Percentiles rank a stretch among this genome's conserved stretches.
Conservation (phyloP, 768 basidiomycete species). For the Leucosporidium scottii region DNA sequence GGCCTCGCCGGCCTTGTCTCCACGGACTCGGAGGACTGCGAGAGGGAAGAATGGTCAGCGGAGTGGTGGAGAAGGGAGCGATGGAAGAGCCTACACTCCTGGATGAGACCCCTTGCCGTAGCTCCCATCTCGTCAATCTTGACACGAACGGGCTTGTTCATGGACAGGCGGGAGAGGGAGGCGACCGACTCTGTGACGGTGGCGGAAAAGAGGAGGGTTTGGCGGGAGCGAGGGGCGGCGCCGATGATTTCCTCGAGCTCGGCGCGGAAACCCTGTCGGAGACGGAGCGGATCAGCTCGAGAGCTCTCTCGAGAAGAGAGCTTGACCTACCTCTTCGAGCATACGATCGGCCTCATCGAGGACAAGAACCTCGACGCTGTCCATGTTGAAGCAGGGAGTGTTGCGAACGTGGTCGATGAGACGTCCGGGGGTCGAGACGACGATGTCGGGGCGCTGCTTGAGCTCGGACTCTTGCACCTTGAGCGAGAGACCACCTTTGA, state of each 20-base stretch:
- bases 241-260: conserved; percentile 90
- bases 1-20: conserved; percentile 47
- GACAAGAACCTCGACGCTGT: conserved; percentile 84
- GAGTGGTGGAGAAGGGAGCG: neutral
- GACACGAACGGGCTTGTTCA: conserved; percentile 85
- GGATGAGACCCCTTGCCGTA: conserved; percentile 75
- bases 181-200: conserved; percentile 98
- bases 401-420: conserved; percentile 96
- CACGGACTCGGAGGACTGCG: conserved; percentile 61
- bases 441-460: conserved; percentile 79
- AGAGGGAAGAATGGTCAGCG: neutral
- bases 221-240: conserved; percentile 53
- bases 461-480: conserved; percentile 83
- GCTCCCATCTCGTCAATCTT: conserved; percentile 91
- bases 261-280: conserved; percentile 82
- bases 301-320: neutral
- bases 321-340: conserved; percentile 50
- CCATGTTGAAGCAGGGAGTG: conserved; percentile 84
- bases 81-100: conserved; percentile 61
- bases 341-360: conserved; percentile 98
- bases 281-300: neutral
- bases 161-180: conserved; percentile 81
- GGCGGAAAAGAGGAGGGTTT: conserved; percentile 98
- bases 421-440: conserved; percentile 95
- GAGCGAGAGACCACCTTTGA: conserved; percentile 79